Conservation (phyloP, 345 rosid genomes). For the Noccaea caerulescens region DNA sequence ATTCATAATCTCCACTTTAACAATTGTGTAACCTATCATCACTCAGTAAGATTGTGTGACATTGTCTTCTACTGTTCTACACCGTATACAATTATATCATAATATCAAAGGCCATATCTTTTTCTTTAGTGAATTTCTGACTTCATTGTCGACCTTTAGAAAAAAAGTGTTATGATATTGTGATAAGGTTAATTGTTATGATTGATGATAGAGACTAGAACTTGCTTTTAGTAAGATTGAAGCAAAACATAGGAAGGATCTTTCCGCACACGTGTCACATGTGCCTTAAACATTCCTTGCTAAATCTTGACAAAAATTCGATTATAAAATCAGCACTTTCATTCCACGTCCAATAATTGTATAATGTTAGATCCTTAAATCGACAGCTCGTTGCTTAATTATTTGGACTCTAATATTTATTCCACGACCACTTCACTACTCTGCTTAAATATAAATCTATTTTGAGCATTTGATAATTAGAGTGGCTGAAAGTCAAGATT, state of each 20-base stretch:
- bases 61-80: background rate
- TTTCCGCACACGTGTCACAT: constrained; percentile 36
- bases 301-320: constrained; percentile 8
- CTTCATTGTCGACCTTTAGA: constrained; percentile 22
- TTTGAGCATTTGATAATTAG: background rate
- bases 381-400: constrained; percentile 24
- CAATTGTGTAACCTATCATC: constrained; percentile 1
- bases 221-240: constrained; percentile 45
- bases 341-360: constrained; percentile 33
- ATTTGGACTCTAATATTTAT: constrained; percentile 5
- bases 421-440: constrained; percentile 42
- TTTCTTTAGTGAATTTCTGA: background rate
- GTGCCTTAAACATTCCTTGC: constrained; percentile 27
- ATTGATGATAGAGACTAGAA: constrained; percentile 36
- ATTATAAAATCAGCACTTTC: constrained; percentile 32
- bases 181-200: constrained; percentile 29
- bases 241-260: constrained; percentile 36
- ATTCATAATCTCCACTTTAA: background rate
- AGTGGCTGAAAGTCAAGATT: constrained; percentile 29
- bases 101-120: background rate
- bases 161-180: constrained; percentile 9
- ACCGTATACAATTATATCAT: background rate
- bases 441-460: background rate
- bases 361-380: constrained; percentile 12
- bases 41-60: background rate